phyloP scores from a whole-genome alignment of 2,329 filamentous ascomycete genomes.

The Alternaria ethzedia region DNA sequence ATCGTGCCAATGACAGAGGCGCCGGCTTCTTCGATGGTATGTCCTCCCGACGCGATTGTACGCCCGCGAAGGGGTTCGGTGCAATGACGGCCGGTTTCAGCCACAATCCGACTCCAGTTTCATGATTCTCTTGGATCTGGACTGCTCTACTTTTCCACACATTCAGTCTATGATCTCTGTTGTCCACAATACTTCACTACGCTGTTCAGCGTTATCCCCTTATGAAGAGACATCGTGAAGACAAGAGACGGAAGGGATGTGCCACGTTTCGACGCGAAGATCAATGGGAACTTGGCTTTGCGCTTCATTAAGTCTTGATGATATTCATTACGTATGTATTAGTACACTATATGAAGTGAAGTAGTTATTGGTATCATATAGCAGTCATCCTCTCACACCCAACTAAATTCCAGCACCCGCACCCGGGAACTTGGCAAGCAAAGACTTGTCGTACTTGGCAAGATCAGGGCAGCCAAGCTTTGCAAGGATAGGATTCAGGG shows the following conservation, averaged over 20 bases:
- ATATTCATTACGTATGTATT: not conserved
- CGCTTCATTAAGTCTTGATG: not conserved
- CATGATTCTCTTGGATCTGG: not conserved
- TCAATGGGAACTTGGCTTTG: not conserved
- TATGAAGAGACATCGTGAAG: fast-evolving
- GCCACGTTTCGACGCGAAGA: fast-evolving
- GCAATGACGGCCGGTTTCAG: not conserved
- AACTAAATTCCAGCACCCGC: not conserved
- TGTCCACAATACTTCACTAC: not conserved
- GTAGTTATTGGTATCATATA: not conserved
- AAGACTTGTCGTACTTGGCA: conserved; percentile 17
- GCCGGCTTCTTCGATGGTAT: not conserved
- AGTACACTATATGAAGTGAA: not conserved
- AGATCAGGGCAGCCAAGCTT: conserved; percentile 22
- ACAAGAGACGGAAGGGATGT: not conserved
- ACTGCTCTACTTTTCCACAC: not conserved
- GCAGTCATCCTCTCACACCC: not conserved
- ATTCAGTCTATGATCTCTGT: fast-evolving
- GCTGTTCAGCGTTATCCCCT: fast-evolving
- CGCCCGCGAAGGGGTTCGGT: not conserved
- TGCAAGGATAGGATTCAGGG: conserved; percentile 17
- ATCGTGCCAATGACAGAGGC: not conserved
- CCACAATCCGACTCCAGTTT: not conserved
- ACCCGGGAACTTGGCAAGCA: conserved; percentile 25
- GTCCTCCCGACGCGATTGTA: not conserved